Evolutionary conservation across 257 asterid genomes (phyloP).

Genomic region (Lavandula angustifolia): DNA sequence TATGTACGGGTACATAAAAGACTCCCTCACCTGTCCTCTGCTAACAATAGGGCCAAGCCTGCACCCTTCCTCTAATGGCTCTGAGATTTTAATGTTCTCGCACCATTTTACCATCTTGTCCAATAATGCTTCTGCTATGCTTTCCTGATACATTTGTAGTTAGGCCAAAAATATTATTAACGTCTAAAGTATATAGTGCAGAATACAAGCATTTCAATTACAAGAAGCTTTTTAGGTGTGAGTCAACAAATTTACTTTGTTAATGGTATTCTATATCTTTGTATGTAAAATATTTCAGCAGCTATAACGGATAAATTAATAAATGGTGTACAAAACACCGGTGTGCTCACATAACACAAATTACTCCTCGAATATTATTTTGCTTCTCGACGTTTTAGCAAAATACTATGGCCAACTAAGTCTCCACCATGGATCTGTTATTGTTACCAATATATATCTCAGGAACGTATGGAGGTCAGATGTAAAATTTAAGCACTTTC

Average conservation of each 20-base stretch:
- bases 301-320: not conserved
- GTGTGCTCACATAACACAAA: not conserved
- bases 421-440: no score
- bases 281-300: not conserved
- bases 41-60: conserved; percentile 71
- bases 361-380: not conserved
- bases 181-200: not conserved
- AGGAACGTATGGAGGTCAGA: no score
- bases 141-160: conserved; percentile 45
- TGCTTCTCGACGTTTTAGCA: not conserved
- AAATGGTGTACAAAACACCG: not conserved
- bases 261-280: not conserved
- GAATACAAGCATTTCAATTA: not conserved
- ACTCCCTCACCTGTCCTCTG: conserved; percentile 39
- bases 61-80: conserved; percentile 72
- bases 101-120: conserved; percentile 64
- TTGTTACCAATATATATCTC: no score
- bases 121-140: conserved; percentile 58
- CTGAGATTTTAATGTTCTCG: conserved; percentile 55
- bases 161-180: not conserved
- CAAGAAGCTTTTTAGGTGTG: not conserved
- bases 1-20: not conserved
- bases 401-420: no score
- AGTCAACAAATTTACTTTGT: not conserved
- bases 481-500: no score